Evolutionary conservation across 2,329 filamentous ascomycete species (phyloP).

Genomic region (Xylariaceae sp.): DNA sequence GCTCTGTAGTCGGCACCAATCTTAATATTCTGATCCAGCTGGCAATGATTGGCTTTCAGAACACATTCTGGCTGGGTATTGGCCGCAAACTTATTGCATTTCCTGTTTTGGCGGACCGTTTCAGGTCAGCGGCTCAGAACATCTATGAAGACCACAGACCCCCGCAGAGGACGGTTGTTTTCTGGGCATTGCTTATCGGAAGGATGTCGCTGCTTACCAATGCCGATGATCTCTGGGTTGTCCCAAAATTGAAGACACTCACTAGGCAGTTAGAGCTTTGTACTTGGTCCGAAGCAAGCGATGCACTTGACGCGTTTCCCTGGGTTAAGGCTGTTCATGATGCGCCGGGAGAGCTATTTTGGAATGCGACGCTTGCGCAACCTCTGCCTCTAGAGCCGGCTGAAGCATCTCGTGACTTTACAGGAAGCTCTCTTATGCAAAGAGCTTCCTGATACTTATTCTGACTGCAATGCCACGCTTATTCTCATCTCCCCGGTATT

Average conservation of each 20-base stretch:
- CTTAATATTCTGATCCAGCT: constrained; percentile 11
- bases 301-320: constrained; percentile 17
- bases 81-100: constrained; percentile 15
- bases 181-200: constrained; percentile 24
- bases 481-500: too few species aligned
- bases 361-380: constrained; percentile 4
- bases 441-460: not conserved
- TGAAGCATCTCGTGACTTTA: not conserved
- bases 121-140: not conserved
- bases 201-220: constrained; percentile 10
- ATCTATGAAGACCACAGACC: not conserved
- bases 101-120: constrained; percentile 1
- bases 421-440: not conserved
- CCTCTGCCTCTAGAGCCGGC: not conserved
- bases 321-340: constrained; percentile 25
- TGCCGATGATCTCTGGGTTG: constrained; percentile 18
- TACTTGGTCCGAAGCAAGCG: constrained; percentile 12
- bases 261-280: constrained; percentile 6
- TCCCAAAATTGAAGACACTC: constrained; percentile 11
- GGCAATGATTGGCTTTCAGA: constrained; percentile 16
- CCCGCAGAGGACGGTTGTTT: constrained; percentile 11
- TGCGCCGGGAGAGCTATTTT: constrained; percentile 15
- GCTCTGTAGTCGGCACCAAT: not conserved
- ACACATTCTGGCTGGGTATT: constrained; percentile 21
- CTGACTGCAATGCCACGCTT: not conserved